Conservation (phyloP, 345 rosid genomes). For the Moricandia arvensis region DNA sequence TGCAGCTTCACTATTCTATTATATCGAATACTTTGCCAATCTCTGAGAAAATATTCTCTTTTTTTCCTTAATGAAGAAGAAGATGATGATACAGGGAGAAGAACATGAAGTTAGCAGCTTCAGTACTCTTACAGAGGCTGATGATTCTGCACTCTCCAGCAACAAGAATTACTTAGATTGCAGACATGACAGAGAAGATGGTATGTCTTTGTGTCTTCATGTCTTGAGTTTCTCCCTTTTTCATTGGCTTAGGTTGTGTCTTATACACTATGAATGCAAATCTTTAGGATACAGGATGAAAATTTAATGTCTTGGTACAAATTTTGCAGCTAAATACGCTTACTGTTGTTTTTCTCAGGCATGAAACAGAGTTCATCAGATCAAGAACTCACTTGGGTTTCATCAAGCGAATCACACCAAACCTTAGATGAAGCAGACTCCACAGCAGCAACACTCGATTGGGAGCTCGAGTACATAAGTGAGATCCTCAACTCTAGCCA, state of each 20-base stretch:
- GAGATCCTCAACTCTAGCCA: slow-evolving; percentile 59
- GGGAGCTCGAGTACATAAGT: slow-evolving; percentile 71
- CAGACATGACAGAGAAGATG: slow-evolving; percentile 26
- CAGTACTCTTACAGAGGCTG: slow-evolving; percentile 38
- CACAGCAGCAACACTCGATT: slow-evolving; percentile 24
- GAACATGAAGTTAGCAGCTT: slow-evolving; percentile 50
- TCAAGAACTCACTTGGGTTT: slow-evolving; percentile 54
- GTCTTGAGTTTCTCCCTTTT: background rate
- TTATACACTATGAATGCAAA: slow-evolving; percentile 4
- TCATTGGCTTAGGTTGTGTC: background rate
- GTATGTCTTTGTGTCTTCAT: slow-evolving; percentile 10
- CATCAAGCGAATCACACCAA: slow-evolving; percentile 54
- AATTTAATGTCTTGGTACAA: background rate
- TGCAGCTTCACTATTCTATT: background rate
- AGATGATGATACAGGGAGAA: slow-evolving; percentile 31
- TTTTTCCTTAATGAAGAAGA: background rate
- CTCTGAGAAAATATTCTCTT: slow-evolving; percentile 6
- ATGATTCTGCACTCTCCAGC: slow-evolving; percentile 36
- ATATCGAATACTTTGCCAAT: background rate
- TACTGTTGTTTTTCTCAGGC: slow-evolving; percentile 28
- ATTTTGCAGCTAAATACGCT: background rate
- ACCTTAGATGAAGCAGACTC: slow-evolving; percentile 36
- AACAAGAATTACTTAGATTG: slow-evolving; percentile 42
- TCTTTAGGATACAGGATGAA: background rate
- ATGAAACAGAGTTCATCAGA: slow-evolving; percentile 36